Base-by-base conservation (phyloP, 2,329 filamentous ascomycete genomes). In the Xylaria sp. region DNA sequence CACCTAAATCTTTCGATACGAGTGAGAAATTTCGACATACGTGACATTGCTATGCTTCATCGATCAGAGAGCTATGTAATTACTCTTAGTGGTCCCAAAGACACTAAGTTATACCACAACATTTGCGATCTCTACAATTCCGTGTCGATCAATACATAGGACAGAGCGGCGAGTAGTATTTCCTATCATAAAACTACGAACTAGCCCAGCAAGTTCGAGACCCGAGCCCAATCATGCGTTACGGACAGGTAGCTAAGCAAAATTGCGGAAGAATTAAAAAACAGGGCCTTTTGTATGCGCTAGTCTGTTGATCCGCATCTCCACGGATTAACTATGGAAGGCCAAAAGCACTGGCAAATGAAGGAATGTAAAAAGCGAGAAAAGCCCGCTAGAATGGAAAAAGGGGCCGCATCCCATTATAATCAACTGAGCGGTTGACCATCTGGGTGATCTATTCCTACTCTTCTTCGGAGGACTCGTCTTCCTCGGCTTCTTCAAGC, bases 401-500 rank as follows among this genome's bases (percentile, higher is more conserved):
- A 37, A 27, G 9, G 53, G 8, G 10, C 27, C 35, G 19, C 29
- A 31, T 35, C 47, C 53, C 35, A 1, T 13, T 31, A 33, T 13
- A 10, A 62, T 23, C 38, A 41, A 33, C 19, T n/a, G n/a, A n/a
- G n/a, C n/a, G n/a, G n/a, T 21, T 17, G 11, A 46, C 27, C 17
- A 29, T 35, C 9, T 56, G 23, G 10, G 33, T 29, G 4, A 13
- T 46, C 4, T 41, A n/a, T 27, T 35, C 51, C 54, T 65, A 67
- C 58, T 73, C 85, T 17, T 88, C 87, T 21, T 89, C 88, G 7
- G 80, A 81, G 9, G 89, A 87, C 67, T 91, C 87, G 67, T 91
- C 88, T 66, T 90, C 87, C 77, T 93, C 90, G 55, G 93, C 93
- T 78, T 90, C 92, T 70, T 92, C 87, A 60, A 98, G 92, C 94